These are phyloP conservation scores for Mesotaenium endlicherianum DNA, from an alignment of 139 green algal genomes.

Conservation along the genomic window DNA sequence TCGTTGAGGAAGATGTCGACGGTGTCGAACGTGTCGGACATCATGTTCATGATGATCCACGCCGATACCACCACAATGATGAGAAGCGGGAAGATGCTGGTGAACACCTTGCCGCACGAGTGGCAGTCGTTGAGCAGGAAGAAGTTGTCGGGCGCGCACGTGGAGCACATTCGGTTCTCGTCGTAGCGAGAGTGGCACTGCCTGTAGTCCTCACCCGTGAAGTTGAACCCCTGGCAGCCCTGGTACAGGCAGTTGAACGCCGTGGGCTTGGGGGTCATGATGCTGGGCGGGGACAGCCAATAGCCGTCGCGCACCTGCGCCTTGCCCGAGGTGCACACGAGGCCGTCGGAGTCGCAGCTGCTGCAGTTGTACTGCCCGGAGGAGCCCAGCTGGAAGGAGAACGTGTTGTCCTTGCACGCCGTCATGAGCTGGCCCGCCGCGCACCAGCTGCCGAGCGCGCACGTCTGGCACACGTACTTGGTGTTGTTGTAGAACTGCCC, in stretches of 20 bases:
- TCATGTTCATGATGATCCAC: neutral
- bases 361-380: neutral
- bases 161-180: slow-evolving; percentile 2
- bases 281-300: neutral
- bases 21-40: neutral
- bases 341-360: neutral
- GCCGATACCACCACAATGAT: neutral
- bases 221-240: too few relatives aligned
- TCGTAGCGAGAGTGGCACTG: neutral
- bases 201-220: too few relatives aligned
- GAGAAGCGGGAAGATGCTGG: neutral
- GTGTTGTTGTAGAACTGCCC: neutral
- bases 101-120: neutral
- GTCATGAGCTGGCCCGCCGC: neutral
- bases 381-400: neutral
- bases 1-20: neutral
- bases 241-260: too few relatives aligned
- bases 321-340: neutral
- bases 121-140: neutral
- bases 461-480: neutral
- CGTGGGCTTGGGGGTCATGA: neutral
- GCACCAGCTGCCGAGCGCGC: neutral
- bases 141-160: neutral
- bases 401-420: neutral
- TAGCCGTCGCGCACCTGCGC: neutral